Evolutionary conservation across 2,329 filamentous ascomycete genomes (phyloP).

Genomic region (Teratosphaeria nubilosa): DNA sequence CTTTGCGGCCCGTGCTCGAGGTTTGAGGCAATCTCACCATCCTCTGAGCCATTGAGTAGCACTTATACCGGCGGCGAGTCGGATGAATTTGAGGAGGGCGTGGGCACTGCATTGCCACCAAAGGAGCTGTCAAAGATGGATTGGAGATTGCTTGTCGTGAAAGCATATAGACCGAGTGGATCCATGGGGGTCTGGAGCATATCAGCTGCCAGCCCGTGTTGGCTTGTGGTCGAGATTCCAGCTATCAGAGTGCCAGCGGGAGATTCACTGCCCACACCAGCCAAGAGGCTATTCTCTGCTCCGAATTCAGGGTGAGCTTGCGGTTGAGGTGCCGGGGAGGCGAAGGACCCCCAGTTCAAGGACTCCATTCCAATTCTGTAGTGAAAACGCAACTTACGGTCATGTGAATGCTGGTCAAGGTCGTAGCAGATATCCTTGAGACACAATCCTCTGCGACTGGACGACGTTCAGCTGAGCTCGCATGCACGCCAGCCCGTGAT

Average conservation of each 20-base stretch:
- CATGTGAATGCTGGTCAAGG: no score
- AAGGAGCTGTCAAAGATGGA: conserved; percentile 9
- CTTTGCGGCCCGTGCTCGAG: conserved; percentile 20
- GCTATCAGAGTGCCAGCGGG: conserved; percentile 27
- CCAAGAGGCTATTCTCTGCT: conserved; percentile 32
- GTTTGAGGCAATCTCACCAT: conserved; percentile 33
- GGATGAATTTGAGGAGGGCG: conserved; percentile 11
- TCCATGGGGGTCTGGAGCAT: no score
- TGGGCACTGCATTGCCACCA: conserved; percentile 5
- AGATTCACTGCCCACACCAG: conserved; percentile 30
- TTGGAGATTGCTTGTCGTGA: conserved; percentile 4
- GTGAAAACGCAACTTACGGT: not conserved
- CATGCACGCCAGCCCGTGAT: not conserved
- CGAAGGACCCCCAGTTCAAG: conserved; percentile 51
- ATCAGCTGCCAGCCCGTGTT: no score
- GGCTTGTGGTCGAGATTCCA: no score
- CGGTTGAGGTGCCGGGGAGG: conserved; percentile 32
- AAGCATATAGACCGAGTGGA: no score
- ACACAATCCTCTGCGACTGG: not conserved
- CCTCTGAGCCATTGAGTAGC: conserved; percentile 28
- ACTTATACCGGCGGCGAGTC: conserved; percentile 17
- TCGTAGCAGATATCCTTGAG: no score
- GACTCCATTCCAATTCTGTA: conserved; percentile 12
- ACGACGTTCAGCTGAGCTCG: not conserved
- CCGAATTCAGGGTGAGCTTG: conserved; percentile 35